These are phyloP conservation scores for Globisporangium megalacanthum DNA, from an alignment of 352 stramenopile species.

Conservation along the genomic window DNA sequence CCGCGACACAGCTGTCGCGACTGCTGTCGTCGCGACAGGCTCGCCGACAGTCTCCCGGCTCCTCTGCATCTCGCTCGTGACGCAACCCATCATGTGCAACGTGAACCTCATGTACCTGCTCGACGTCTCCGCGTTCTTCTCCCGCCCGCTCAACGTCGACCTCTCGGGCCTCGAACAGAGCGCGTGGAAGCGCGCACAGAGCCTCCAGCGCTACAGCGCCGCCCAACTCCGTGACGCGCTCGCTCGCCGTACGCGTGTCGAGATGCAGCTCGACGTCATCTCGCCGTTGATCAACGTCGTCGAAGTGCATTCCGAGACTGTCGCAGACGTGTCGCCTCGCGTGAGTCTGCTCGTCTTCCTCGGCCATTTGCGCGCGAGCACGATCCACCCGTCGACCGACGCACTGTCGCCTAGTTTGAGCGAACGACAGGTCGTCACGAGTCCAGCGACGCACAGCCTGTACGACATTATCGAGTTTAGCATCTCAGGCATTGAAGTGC, in stretches of 20 bases:
- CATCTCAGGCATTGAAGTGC: conserved; percentile 75
- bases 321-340: conserved; percentile 17
- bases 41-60: conserved; percentile 15
- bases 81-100: conserved; percentile 77
- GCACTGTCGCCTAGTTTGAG: conserved; percentile 9
- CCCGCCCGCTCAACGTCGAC: conserved; percentile 68
- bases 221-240: conserved; percentile 70
- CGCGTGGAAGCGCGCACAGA: conserved; percentile 70
- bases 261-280: conserved; percentile 73
- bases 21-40: conserved; percentile 2
- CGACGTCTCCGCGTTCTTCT: conserved; percentile 60
- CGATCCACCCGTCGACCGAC: conserved; percentile 29
- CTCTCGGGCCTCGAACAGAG: conserved; percentile 64
- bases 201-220: conserved; percentile 67
- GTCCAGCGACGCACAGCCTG: conserved; percentile 34
- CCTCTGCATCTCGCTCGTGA: conserved; percentile 61
- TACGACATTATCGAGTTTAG: conserved; percentile 78
- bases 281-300: conserved; percentile 75
- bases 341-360: conserved; percentile 68
- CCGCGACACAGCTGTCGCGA: conserved; percentile 6
- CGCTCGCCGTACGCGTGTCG: conserved; percentile 59
- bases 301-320: conserved; percentile 31
- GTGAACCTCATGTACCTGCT: conserved; percentile 75
- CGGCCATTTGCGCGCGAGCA: conserved; percentile 65
- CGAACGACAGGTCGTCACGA: conserved; percentile 11